phyloP scores from a whole-genome alignment of 768 basidiomycete species.

The Mycena vulgaris region DNA sequence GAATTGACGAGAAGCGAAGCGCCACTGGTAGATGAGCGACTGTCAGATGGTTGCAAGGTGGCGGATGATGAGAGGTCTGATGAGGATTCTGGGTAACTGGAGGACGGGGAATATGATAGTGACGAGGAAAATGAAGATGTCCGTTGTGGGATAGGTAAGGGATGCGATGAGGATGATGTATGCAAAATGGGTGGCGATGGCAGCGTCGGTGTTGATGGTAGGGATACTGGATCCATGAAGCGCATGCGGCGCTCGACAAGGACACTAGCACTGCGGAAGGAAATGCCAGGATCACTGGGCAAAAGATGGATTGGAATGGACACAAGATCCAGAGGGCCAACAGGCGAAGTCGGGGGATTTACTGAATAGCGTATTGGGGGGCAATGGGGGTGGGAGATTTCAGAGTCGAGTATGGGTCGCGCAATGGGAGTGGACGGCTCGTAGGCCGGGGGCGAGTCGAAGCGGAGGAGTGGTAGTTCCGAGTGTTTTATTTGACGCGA shows the following conservation, averaged over 20 bases:
- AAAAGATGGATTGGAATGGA: slow-evolving; percentile 75
- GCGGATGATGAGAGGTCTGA: slow-evolving; percentile 39
- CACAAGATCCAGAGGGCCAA: slow-evolving; percentile 83
- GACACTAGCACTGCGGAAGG: slow-evolving; percentile 74
- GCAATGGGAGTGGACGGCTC: slow-evolving; percentile 52
- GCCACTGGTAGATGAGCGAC: slow-evolving; percentile 5
- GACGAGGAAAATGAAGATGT: slow-evolving; percentile 51
- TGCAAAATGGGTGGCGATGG: slow-evolving; percentile 41
- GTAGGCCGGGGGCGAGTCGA: slow-evolving; percentile 69
- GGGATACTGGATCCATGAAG: slow-evolving; percentile 50
- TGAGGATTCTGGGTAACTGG: slow-evolving; percentile 30
- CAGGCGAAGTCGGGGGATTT: slow-evolving; percentile 67
- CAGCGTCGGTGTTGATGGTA: slow-evolving; percentile 41
- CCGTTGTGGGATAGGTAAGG: slow-evolving; percentile 44
- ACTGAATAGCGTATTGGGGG: slow-evolving; percentile 74
- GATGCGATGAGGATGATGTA: slow-evolving; percentile 39
- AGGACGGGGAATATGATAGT: slow-evolving; percentile 39
- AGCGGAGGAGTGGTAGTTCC: slow-evolving; percentile 81
- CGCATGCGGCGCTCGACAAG: slow-evolving; percentile 82
- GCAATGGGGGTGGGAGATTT: slow-evolving; percentile 69
- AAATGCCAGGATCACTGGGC: slow-evolving; percentile 70
- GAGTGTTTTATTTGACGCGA: slow-evolving; percentile 77
- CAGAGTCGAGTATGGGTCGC: slow-evolving; percentile 55
- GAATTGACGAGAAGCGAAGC: slow-evolving; percentile 57
- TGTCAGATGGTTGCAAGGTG: slow-evolving; percentile 34